phyloP scores from a whole-genome alignment of 2,329 filamentous ascomycete species.

The Cladosporium sp. region DNA sequence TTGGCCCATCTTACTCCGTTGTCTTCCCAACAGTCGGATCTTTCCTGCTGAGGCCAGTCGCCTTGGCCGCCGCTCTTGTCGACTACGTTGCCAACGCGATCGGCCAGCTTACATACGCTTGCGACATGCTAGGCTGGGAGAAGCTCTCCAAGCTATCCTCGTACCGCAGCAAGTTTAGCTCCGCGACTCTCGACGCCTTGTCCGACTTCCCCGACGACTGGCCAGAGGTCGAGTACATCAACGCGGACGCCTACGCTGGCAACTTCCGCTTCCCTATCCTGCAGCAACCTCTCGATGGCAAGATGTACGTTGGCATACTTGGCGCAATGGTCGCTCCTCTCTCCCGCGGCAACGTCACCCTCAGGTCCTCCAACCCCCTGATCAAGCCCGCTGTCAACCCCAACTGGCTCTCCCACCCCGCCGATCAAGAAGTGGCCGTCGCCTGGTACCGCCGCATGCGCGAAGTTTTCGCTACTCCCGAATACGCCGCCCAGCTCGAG shows the following conservation, averaged over 20 bases:
- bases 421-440: slow-evolving; percentile 39
- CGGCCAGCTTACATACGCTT: slow-evolving; percentile 30
- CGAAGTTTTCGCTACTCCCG: slow-evolving; percentile 25
- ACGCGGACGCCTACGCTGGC: slow-evolving; percentile 21
- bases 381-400: slow-evolving; percentile 40
- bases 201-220: slow-evolving; percentile 38
- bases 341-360: slow-evolving; percentile 42
- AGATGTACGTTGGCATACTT: slow-evolving; percentile 39
- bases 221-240: slow-evolving; percentile 38
- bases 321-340: slow-evolving; percentile 38
- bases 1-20: slow-evolving; percentile 34
- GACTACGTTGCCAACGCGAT: slow-evolving; percentile 13
- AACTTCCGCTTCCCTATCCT: slow-evolving; percentile 26
- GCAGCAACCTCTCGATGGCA: slow-evolving; percentile 32
- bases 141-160: slow-evolving; percentile 30
- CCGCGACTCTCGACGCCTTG: slow-evolving; percentile 22
- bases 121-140: slow-evolving; percentile 31
- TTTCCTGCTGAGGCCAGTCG: neutral
- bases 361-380: slow-evolving; percentile 33
- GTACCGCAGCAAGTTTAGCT: slow-evolving; percentile 13
- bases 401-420: slow-evolving; percentile 39
- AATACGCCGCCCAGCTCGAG: neutral
- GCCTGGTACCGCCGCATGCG: slow-evolving; percentile 38
- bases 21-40: slow-evolving; percentile 1
- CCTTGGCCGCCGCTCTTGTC: neutral